Conservation (phyloP, 2,329 filamentous ascomycete species). For the Aureobasidium melanogenum region DNA sequence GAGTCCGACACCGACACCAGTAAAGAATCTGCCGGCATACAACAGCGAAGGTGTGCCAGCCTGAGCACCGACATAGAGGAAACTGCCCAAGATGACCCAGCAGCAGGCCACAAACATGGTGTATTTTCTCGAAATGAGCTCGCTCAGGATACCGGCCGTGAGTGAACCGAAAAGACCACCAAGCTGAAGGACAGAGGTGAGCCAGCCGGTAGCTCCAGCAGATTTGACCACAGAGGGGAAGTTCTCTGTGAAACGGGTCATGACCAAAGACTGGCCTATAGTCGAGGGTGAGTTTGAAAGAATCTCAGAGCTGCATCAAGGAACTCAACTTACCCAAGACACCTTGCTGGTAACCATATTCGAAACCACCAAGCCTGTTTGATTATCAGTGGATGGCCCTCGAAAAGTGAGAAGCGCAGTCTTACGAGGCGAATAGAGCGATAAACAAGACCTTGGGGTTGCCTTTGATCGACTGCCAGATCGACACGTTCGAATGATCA, state of each 20-base stretch:
- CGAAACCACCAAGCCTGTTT: constrained; percentile 42
- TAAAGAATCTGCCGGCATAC: constrained; percentile 2
- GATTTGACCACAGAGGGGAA: background rate
- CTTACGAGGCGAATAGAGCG: constrained; percentile 4
- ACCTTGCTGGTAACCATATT: constrained; percentile 16
- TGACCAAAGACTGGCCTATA: constrained; percentile 43
- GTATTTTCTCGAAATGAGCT: constrained; percentile 43
- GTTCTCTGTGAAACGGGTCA: constrained; percentile 28
- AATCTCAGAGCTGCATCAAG: background rate
- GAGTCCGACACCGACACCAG: constrained; percentile 18
- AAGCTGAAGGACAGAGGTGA: constrained; percentile 42
- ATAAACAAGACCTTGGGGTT: constrained; percentile 3
- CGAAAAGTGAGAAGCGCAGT: background rate
- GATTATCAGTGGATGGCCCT: background rate
- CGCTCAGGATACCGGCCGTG: constrained; percentile 39
- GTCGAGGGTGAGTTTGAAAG: background rate
- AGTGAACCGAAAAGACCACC: constrained; percentile 37
- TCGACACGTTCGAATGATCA: background rate
- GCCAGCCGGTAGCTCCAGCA: background rate
- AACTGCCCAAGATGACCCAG: constrained; percentile 28
- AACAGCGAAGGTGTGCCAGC: background rate
- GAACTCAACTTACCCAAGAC: constrained; percentile 15
- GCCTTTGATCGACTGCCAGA: background rate
- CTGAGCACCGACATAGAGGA: constrained; percentile 14
- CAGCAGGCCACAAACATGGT: constrained; percentile 44